Evolutionary conservation across 768 basidiomycete species (phyloP).

Genomic region (Dentipellis fragilis): DNA sequence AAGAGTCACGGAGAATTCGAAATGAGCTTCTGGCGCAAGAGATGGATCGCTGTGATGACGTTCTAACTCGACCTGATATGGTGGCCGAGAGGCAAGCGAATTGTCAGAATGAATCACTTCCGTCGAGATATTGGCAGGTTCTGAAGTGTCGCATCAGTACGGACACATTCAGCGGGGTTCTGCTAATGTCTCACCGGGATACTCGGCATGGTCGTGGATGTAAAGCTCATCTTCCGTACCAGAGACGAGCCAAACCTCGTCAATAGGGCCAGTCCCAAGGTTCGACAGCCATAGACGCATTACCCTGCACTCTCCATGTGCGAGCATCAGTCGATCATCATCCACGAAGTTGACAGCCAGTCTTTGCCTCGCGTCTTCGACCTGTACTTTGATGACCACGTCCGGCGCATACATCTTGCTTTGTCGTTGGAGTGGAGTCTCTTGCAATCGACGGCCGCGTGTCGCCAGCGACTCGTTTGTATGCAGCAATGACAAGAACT

Average conservation of each 20-base stretch:
- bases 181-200: constrained; percentile 8
- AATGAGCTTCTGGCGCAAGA: constrained; percentile 37
- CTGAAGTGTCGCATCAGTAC: too few relatives aligned
- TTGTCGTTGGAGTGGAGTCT: constrained; percentile 62
- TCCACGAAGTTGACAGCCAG: constrained; percentile 49
- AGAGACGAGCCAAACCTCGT: constrained; percentile 62
- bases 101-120: constrained; percentile 43
- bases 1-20: constrained; percentile 42
- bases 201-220: constrained; percentile 24
- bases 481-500: constrained; percentile 68
- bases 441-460: constrained; percentile 69
- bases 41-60: constrained; percentile 14
- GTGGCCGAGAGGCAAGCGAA: constrained; percentile 36
- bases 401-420: constrained; percentile 66
- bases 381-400: constrained; percentile 43
- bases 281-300: constrained; percentile 57
- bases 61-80: constrained; percentile 35
- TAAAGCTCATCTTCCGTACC: constrained; percentile 57
- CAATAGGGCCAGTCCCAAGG: constrained; percentile 45
- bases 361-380: constrained; percentile 57
- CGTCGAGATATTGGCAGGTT: constrained; percentile 6
- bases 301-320: constrained; percentile 58
- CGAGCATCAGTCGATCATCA: constrained; percentile 39
- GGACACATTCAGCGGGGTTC: neutral
- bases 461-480: constrained; percentile 53